These are phyloP conservation scores for Leishmania lainsoni DNA, from an alignment of 208 protist species.

Conservation along the genomic window DNA sequence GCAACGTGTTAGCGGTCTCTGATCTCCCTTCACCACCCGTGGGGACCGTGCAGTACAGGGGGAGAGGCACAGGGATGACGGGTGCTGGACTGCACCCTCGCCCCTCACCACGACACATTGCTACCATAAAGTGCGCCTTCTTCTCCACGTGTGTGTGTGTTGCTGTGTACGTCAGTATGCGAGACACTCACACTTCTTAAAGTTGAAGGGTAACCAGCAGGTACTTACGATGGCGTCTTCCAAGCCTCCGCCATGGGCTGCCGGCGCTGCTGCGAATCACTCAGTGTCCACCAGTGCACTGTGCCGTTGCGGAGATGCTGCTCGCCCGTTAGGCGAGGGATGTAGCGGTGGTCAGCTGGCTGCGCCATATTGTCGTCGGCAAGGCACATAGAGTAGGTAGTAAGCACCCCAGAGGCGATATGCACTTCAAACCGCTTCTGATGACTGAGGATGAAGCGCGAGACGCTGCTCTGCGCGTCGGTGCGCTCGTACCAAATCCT, in stretches of 20 bases:
- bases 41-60: not conserved
- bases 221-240: not conserved
- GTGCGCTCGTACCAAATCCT: not conserved
- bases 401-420: conserved; percentile 26
- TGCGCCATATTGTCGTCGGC: not conserved
- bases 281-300: conserved; percentile 33
- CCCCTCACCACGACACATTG: not conserved
- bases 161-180: not conserved
- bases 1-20: not conserved
- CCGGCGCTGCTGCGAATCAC: conserved; percentile 21
- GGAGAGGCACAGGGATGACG: not conserved
- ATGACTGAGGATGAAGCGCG: not conserved
- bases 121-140: not conserved
- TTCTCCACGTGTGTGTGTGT: not conserved
- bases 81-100: not conserved
- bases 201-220: not conserved
- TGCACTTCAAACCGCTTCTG: conserved; percentile 2
- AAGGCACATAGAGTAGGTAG: conserved; percentile 1
- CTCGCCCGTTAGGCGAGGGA: not conserved
- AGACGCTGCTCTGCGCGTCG: not conserved
- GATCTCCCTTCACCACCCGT: not conserved
- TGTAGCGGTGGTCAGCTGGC: not conserved
- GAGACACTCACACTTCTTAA: not conserved
- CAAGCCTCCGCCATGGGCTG: conserved; percentile 21
- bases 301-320: conserved; percentile 19